These are phyloP conservation scores for Suillus hirtellus DNA, from an alignment of 768 basidiomycete species.

Conservation along the genomic window DNA sequence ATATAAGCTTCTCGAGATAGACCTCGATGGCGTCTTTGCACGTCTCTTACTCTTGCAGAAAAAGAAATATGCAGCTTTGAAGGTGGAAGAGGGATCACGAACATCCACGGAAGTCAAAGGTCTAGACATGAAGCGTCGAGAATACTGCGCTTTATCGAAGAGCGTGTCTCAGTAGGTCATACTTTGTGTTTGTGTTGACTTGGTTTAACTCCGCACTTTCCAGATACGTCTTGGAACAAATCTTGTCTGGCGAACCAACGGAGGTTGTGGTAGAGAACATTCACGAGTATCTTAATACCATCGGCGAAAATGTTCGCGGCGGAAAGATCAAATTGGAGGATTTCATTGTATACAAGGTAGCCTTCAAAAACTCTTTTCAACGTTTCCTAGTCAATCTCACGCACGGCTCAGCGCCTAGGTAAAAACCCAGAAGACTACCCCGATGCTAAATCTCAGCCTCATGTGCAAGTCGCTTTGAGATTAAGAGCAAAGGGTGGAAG, in stretches of 20 bases:
- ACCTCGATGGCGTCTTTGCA: slow-evolving; percentile 92
- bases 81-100: slow-evolving; percentile 80
- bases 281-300: slow-evolving; percentile 81
- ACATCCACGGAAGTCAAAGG: slow-evolving; percentile 92
- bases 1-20: slow-evolving; percentile 95
- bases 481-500: slow-evolving; percentile 83
- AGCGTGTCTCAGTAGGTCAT: slow-evolving; percentile 81
- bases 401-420: slow-evolving; percentile 70
- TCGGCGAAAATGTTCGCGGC: slow-evolving; percentile 77
- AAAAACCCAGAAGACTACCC: slow-evolving; percentile 98
- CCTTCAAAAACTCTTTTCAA: slow-evolving; percentile 12
- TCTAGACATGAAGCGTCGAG: slow-evolving; percentile 98
- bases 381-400: background rate
- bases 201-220: background rate
- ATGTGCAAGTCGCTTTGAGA: slow-evolving; percentile 92
- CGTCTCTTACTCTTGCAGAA: slow-evolving; percentile 92
- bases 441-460: slow-evolving; percentile 91
- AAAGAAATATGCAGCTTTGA: slow-evolving; percentile 98
- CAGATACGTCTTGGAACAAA: slow-evolving; percentile 87
- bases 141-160: slow-evolving; percentile 92
- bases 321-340: slow-evolving; percentile 87
- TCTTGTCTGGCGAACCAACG: slow-evolving; percentile 88
- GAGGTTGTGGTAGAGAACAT: slow-evolving; percentile 89
- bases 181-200: background rate
- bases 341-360: slow-evolving; percentile 91